Conservation (phyloP, 352 stramenopile species). For the Lagenidium sp. region DNA sequence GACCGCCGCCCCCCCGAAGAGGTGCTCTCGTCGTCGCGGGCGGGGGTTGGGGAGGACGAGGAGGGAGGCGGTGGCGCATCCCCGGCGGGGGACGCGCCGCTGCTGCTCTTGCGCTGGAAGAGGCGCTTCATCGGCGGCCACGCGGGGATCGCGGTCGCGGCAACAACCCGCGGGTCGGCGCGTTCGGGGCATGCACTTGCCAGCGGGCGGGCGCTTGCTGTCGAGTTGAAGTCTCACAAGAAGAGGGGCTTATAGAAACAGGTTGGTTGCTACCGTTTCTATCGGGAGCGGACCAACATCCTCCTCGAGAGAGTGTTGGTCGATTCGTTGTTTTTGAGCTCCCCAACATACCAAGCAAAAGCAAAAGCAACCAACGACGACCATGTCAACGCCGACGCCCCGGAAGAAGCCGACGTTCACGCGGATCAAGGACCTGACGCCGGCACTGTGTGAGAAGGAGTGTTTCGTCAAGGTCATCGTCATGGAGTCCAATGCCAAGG, state of each 20-base stretch:
- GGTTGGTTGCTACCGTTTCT: too few species aligned
- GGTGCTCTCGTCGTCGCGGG: conserved; percentile 2
- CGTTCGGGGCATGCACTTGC: too few species aligned
- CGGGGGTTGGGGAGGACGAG: conserved; percentile 4
- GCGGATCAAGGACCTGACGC: conserved; percentile 69
- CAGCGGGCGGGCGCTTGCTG: too few species aligned
- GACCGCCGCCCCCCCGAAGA: conserved; percentile 8
- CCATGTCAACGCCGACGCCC: conserved; percentile 13
- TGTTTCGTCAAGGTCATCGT: conserved; percentile 70
- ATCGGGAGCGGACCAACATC: too few species aligned
- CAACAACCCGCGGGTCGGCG: too few species aligned
- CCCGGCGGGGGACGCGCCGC: conserved; percentile 5
- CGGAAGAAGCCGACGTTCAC: conserved; percentile 50
- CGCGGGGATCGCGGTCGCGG: too few species aligned
- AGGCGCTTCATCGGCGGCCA: conserved; percentile 51
- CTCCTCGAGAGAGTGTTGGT: too few species aligned
- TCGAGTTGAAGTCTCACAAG: too few species aligned
- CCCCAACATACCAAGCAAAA: too few species aligned
- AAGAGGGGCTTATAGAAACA: too few species aligned
- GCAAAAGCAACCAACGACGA: too few species aligned
- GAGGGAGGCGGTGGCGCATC: conserved; percentile 6
- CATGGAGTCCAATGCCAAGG: conserved; percentile 77
- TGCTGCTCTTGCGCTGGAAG: conserved; percentile 29
- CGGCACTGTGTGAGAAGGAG: conserved; percentile 48
- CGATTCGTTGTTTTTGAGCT: too few species aligned